These are phyloP conservation scores for Cladosporium sp. DNA, from an alignment of 2,329 filamentous ascomycete species.

Conservation along the genomic window DNA sequence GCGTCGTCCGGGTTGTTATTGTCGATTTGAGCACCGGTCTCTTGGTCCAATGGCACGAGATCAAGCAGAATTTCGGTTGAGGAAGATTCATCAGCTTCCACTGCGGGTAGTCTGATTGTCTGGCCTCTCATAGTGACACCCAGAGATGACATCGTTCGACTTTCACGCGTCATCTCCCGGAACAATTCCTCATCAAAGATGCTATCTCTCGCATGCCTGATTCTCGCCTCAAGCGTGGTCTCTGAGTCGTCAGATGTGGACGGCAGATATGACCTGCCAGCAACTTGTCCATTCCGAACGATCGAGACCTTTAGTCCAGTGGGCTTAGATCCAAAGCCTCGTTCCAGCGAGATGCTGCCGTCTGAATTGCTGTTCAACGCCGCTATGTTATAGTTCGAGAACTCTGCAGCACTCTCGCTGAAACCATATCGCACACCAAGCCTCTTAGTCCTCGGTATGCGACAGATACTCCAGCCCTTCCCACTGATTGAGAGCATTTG, in stretches of 20 bases:
- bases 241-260: slow-evolving; percentile 43
- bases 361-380: slow-evolving; percentile 70
- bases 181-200: slow-evolving; percentile 83
- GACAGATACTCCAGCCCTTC: slow-evolving; percentile 80
- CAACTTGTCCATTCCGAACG: slow-evolving; percentile 52
- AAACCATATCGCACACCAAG: slow-evolving; percentile 89
- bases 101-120: slow-evolving; percentile 28
- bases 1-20: slow-evolving; percentile 30
- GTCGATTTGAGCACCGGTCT: slow-evolving; percentile 11
- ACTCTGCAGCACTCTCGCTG: slow-evolving; percentile 61
- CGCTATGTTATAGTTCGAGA: slow-evolving; percentile 70
- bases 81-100: not conserved
- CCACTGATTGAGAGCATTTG: slow-evolving; percentile 77
- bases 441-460: slow-evolving; percentile 66
- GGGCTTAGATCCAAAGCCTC: slow-evolving; percentile 51
- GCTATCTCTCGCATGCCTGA: slow-evolving; percentile 72
- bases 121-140: slow-evolving; percentile 60
- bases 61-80: slow-evolving; percentile 57
- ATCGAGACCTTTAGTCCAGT: slow-evolving; percentile 66
- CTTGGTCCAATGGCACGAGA: slow-evolving; percentile 52
- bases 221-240: slow-evolving; percentile 60
- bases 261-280: slow-evolving; percentile 50
- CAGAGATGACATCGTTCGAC: slow-evolving; percentile 66
- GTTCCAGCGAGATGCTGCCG: slow-evolving; percentile 72
- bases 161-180: slow-evolving; percentile 82